phyloP scores from a whole-genome alignment of 2,329 filamentous ascomycete species.

The Leptoxyphium fumago region DNA sequence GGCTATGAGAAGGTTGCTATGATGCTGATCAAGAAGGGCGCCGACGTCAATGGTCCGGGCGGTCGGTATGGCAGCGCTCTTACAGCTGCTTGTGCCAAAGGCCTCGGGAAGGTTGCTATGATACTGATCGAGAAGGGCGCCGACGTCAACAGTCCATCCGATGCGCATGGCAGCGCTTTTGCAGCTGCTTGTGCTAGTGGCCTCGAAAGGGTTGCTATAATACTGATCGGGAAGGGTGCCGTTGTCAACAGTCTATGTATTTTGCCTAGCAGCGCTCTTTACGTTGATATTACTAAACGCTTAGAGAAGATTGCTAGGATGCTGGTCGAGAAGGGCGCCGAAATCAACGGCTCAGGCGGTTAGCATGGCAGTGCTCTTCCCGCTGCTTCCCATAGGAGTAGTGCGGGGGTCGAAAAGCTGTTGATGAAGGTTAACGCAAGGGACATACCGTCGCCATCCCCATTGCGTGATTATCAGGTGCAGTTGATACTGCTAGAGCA shows the following conservation, averaged over 20 bases:
- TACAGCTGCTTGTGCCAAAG: constrained; percentile 5
- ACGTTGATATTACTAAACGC: constrained; percentile 12
- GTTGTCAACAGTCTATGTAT: constrained; percentile 1
- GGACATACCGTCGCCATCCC: constrained; percentile 16
- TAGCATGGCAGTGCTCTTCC: constrained; percentile 1
- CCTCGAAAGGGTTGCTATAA: constrained; percentile 1
- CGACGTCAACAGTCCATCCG: constrained; percentile 5
- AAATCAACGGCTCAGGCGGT: constrained; percentile 5
- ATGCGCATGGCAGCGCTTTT: constrained; percentile 1
- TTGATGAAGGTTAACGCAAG: constrained; percentile 3
- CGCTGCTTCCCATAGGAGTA: constrained; percentile 1
- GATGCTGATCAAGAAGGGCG: constrained; percentile 10
- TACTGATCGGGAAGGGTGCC: constrained; percentile 2
- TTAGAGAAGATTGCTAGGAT: constrained; percentile 10
- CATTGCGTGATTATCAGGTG: constrained; percentile 72
- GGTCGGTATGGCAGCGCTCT: constrained; percentile 5
- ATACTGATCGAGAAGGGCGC: constrained; percentile 9
- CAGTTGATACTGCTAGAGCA: constrained; percentile 69
- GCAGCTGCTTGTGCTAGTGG: constrained; percentile 1
- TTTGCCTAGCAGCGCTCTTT: constrained; percentile 8
- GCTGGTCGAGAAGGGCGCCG: constrained; percentile 12
- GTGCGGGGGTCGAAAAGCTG: constrained; percentile 6
- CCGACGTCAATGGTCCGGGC: constrained; percentile 10
- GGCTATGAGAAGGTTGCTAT: constrained; percentile 6
- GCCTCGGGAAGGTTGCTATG: constrained; percentile 6